Conservation (phyloP, 345 rosid species). For the Melaleuca alternifolia region DNA sequence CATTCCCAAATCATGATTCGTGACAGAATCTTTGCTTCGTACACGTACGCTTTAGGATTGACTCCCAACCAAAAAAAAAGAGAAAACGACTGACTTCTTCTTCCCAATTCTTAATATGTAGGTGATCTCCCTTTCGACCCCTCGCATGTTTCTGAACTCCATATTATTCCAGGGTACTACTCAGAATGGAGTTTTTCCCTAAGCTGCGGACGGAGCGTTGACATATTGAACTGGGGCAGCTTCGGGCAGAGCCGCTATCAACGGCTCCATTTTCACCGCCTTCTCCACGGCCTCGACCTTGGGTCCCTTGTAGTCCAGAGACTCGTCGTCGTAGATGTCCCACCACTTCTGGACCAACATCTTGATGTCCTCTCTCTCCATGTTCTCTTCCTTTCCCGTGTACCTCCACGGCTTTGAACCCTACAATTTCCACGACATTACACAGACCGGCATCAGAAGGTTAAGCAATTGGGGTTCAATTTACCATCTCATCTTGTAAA, state of each 20-base stretch:
- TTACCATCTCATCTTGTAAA: not conserved
- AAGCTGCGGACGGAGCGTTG: conserved; percentile 69
- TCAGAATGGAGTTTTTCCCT: not conserved
- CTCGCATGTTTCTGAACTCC: not conserved
- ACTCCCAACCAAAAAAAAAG: not conserved
- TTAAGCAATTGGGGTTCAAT: not conserved
- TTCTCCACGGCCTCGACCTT: not conserved
- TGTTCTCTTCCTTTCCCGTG: conserved; percentile 66
- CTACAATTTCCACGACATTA: conserved; percentile 1
- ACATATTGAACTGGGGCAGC: conserved; percentile 32
- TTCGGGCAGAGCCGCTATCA: conserved; percentile 36
- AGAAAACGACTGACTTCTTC: not conserved
- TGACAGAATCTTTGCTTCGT: not conserved
- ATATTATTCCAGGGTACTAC: not conserved
- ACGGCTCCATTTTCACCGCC: conserved; percentile 21
- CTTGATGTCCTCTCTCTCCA: conserved; percentile 77
- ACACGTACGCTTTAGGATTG: not conserved
- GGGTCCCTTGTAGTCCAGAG: conserved; percentile 39
- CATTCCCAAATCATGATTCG: not conserved
- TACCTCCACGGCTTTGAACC: conserved; percentile 97
- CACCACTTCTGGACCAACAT: conserved; percentile 67
- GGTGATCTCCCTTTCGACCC: not conserved
- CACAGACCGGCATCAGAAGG: not conserved
- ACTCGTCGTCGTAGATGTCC: conserved; percentile 65
- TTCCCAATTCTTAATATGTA: not conserved